phyloP scores from a whole-genome alignment of 345 rosid species.

The Litchi chinensis region DNA sequence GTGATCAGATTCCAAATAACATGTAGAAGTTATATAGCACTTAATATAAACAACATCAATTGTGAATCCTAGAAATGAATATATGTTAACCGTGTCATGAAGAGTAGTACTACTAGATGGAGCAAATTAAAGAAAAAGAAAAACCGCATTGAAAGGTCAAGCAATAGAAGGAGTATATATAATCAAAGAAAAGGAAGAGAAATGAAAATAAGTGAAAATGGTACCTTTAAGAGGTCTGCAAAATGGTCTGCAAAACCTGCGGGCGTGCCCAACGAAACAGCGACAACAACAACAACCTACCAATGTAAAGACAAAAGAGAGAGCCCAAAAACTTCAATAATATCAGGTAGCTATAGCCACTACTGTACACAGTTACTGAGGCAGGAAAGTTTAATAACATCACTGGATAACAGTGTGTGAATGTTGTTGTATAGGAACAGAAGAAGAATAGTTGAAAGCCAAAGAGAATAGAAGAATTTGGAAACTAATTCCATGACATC shows the following conservation, averaged over 20 bases:
- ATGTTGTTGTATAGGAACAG: background rate
- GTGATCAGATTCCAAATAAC: background rate
- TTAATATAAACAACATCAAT: background rate
- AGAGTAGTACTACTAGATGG: too few species aligned
- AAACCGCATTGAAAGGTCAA: background rate
- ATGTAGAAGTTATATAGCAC: too few species aligned
- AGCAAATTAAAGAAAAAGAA: too few species aligned
- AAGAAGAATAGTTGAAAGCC: slow-evolving; percentile 7
- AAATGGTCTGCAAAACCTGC: slow-evolving; percentile 44
- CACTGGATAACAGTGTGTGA: background rate
- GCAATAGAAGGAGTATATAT: background rate
- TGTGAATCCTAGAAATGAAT: background rate
- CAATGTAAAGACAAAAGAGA: slow-evolving; percentile 27
- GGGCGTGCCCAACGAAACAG: slow-evolving; percentile 45
- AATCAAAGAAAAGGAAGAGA: background rate
- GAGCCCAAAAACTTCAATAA: slow-evolving; percentile 22
- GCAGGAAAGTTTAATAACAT: slow-evolving; percentile 28
- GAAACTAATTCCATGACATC: slow-evolving; percentile 4
- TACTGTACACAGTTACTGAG: slow-evolving; percentile 21
- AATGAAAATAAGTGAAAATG: slow-evolving; percentile 13
- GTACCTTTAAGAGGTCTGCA: slow-evolving; percentile 44
- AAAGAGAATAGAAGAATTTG: slow-evolving; percentile 21
- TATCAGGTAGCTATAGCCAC: slow-evolving; percentile 20
- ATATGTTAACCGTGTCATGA: background rate
- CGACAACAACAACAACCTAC: slow-evolving; percentile 46